These are phyloP conservation scores for Conringia planisiliqua DNA, from an alignment of 345 rosid species.

Conservation along the genomic window DNA sequence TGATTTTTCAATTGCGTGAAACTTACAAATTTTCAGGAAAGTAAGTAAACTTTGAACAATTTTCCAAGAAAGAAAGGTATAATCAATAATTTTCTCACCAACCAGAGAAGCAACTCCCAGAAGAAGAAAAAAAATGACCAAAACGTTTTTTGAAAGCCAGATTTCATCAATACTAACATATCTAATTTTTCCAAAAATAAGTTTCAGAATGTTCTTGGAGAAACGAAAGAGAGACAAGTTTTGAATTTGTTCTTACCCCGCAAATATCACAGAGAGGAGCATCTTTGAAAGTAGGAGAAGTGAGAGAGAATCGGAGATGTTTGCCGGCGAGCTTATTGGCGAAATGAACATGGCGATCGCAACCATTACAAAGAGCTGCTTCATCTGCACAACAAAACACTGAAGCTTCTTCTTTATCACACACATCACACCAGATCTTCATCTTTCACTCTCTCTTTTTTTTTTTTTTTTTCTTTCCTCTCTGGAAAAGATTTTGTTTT, in stretches of 20 bases:
- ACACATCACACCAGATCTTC: constrained; percentile 80
- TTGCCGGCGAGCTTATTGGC: constrained; percentile 70
- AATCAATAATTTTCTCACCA: constrained; percentile 3
- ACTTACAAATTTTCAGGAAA: background rate
- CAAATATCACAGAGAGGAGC: constrained; percentile 76
- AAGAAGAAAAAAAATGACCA: background rate
- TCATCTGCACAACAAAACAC: constrained; percentile 75
- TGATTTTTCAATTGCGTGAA: background rate
- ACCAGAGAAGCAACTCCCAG: background rate
- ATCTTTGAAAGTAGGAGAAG: constrained; percentile 47
- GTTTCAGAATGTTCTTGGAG: background rate
- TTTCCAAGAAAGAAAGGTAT: background rate
- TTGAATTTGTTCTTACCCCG: constrained; percentile 36
- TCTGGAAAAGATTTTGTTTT: background rate
- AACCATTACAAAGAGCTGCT: constrained; percentile 66
- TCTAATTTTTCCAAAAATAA: background rate
- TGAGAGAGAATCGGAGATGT: constrained; percentile 60
- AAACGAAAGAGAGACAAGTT: background rate
- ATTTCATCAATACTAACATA: constrained; percentile 6
- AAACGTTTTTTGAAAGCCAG: background rate
- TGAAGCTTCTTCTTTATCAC: constrained; percentile 53
- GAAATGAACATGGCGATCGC: constrained; percentile 67
- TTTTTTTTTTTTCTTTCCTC: background rate
- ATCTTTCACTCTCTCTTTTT: constrained; percentile 24
- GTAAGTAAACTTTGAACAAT: background rate